Percentiles rank a stretch among this genome's conserved stretches.
Conservation (phyloP, 768 basidiomycete genomes). For the Coprinopsis sp. region DNA sequence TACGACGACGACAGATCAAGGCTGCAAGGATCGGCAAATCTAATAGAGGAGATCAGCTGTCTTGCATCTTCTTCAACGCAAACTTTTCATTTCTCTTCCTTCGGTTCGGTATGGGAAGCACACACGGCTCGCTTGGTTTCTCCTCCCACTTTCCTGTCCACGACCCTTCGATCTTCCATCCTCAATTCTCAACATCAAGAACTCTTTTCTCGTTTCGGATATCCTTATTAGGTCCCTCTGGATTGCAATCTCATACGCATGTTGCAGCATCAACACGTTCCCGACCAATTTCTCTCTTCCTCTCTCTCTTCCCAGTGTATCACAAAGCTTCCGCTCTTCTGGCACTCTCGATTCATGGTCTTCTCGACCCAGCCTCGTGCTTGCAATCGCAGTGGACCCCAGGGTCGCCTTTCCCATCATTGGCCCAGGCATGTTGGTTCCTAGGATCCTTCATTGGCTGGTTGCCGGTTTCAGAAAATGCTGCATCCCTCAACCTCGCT, state of each 20-base stretch:
- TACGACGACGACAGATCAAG: constrained; percentile 1
- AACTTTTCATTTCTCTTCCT: constrained; percentile 1
- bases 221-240: constrained; percentile 2
- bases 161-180: not conserved
- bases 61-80: not conserved
- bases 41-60: too few species aligned
- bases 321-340: constrained; percentile 2
- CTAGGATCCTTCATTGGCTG: too few species aligned
- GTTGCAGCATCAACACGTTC: constrained; percentile 8
- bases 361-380: too few species aligned
- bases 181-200: not conserved
- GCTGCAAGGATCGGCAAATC: not conserved
- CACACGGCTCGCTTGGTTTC: not conserved
- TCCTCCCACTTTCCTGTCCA: not conserved
- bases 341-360: not conserved
- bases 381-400: too few species aligned
- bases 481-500: too few species aligned
- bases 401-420: too few species aligned
- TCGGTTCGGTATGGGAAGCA: not conserved
- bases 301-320: not conserved
- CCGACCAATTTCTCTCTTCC: not conserved
- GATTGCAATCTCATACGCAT: constrained; percentile 8
- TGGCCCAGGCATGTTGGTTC: too few species aligned
- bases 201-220: not conserved
- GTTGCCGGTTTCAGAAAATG: too few species aligned